These are phyloP conservation scores for Glutinoglossum americanum DNA, from an alignment of 495 filamentous ascomycete species.

Conservation along the genomic window DNA sequence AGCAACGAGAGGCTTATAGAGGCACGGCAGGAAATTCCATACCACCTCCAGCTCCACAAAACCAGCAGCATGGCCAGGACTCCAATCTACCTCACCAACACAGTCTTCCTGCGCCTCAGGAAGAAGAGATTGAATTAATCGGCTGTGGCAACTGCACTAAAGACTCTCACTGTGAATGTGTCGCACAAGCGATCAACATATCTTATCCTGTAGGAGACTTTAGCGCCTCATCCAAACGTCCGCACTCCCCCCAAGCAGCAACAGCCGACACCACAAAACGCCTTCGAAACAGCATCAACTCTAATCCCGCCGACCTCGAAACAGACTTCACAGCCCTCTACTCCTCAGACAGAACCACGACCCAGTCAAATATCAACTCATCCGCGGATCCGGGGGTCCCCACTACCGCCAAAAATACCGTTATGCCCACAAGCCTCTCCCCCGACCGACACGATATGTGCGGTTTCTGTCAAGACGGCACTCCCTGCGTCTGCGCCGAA, in stretches of 20 bases:
- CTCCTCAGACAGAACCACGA: conserved; percentile 8
- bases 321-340: conserved; percentile 55
- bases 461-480: conserved; percentile 75
- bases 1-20: neutral
- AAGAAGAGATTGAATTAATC: conserved; percentile 15
- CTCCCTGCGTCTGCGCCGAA: conserved; percentile 67
- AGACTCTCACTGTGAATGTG: conserved; percentile 39
- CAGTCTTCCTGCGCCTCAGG: neutral
- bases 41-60: conserved; percentile 11
- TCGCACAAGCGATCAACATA: conserved; percentile 37
- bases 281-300: conserved; percentile 14
- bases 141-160: conserved; percentile 45
- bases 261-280: neutral
- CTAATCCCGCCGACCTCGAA: conserved; percentile 39
- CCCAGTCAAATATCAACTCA: neutral
- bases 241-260: conserved; percentile 13
- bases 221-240: conserved; percentile 14
- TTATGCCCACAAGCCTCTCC: conserved; percentile 13
- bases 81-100: neutral
- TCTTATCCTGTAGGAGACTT: conserved; percentile 10
- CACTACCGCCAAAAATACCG: neutral
- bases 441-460: conserved; percentile 37
- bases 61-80: neutral
- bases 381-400: neutral
- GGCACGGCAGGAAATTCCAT: conserved; percentile 14